phyloP scores from a whole-genome alignment of 2,329 filamentous ascomycete species.

The Cercospora sojina region DNA sequence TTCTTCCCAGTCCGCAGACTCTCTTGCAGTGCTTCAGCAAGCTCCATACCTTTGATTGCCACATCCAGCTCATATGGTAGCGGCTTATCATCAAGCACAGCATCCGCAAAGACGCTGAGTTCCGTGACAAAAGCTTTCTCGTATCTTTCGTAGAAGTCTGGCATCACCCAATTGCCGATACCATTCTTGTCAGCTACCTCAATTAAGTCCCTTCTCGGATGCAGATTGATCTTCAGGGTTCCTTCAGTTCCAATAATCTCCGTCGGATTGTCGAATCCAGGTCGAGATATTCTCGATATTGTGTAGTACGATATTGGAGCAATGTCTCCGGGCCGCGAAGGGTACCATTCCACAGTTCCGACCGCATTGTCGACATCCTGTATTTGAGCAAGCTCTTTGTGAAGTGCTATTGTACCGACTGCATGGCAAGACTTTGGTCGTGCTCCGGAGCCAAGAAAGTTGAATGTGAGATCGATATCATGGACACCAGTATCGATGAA shows the following conservation, averaged over 20 bases:
- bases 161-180: conserved; percentile 41
- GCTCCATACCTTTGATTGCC: conserved; percentile 42
- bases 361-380: conserved; percentile 47
- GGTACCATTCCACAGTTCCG: conserved; percentile 44
- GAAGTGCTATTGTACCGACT: conserved; percentile 39
- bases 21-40: conserved; percentile 56
- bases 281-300: conserved; percentile 43
- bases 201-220: conserved; percentile 35
- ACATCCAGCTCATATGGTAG: conserved; percentile 42
- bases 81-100: conserved; percentile 39
- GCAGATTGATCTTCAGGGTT: conserved; percentile 39
- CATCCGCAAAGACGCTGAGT: conserved; percentile 42
- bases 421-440: conserved; percentile 42
- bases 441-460: conserved; percentile 42
- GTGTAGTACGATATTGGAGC: conserved; percentile 47
- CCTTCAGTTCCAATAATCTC: conserved; percentile 45
- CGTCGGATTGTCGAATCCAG: conserved; percentile 46
- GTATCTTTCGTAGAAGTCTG: conserved; percentile 44
- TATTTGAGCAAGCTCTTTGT: conserved; percentile 41
- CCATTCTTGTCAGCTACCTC: conserved; percentile 39
- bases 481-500: conserved; percentile 49
- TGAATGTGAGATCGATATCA: conserved; percentile 48
- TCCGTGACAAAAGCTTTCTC: conserved; percentile 45
- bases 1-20: conserved; percentile 55
- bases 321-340: conserved; percentile 27